Evolutionary conservation across 768 basidiomycete genomes (phyloP).

Genomic region (Tricholoma furcatifolium): DNA sequence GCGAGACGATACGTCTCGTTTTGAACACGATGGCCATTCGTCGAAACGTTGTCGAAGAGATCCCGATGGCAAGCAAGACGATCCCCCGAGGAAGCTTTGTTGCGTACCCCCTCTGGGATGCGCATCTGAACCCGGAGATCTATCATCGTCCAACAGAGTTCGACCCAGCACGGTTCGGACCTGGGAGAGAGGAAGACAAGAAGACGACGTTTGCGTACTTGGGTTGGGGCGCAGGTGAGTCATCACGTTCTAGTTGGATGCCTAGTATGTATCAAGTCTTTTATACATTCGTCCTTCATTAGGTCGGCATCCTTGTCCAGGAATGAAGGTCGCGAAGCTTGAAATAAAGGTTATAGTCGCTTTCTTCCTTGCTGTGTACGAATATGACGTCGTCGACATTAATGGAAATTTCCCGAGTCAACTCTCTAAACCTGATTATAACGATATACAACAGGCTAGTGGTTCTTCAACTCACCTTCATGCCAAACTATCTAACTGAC

Average conservation of each 20-base stretch:
- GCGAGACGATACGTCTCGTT: constrained; percentile 35
- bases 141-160: constrained; percentile 33
- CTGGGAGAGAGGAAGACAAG: constrained; percentile 34
- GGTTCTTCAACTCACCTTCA: not conserved
- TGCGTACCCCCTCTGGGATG: constrained; percentile 29
- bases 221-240: constrained; percentile 39
- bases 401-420: constrained; percentile 18
- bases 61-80: constrained; percentile 21
- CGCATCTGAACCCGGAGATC: constrained; percentile 33
- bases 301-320: constrained; percentile 33
- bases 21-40: constrained; percentile 27
- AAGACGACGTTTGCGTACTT: constrained; percentile 29
- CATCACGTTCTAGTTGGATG: not conserved
- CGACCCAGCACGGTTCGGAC: constrained; percentile 30
- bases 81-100: constrained; percentile 32
- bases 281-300: not conserved
- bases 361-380: constrained; percentile 30
- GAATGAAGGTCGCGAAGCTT: constrained; percentile 36
- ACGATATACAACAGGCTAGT: constrained; percentile 30
- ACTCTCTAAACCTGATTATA: constrained; percentile 21
- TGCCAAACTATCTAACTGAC: not conserved
- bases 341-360: constrained; percentile 37
- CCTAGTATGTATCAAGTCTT: not conserved
- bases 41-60: constrained; percentile 29
- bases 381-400: constrained; percentile 32